Conservation (phyloP, 176 grass and related monocot genomes). For the Lolium multiflorum region DNA sequence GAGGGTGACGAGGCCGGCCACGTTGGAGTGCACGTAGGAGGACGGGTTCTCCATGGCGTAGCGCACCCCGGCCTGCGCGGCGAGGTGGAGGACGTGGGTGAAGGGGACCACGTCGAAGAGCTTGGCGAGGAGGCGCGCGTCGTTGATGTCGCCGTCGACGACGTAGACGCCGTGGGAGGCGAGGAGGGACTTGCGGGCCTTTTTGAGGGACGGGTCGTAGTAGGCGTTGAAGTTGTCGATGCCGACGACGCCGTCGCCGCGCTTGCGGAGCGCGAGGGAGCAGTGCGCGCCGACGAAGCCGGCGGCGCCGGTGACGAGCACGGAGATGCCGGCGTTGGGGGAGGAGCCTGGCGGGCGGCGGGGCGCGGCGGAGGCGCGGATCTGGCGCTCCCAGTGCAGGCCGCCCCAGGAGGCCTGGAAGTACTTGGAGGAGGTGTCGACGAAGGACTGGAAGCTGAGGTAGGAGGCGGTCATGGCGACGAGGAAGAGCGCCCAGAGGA, state of each 20-base stretch:
- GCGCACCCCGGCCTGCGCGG: constrained; percentile 88
- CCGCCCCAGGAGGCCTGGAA: constrained; percentile 82
- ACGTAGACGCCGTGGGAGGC: constrained; percentile 72
- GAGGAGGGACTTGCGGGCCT: constrained; percentile 69
- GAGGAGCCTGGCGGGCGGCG: constrained; percentile 20
- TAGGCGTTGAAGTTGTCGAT: constrained; percentile 95
- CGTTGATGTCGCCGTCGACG: constrained; percentile 93
- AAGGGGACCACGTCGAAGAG: constrained; percentile 81
- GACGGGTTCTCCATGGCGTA: constrained; percentile 91
- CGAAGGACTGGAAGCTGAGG: constrained; percentile 87
- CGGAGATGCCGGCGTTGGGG: constrained; percentile 41
- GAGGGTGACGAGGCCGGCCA: constrained; percentile 83
- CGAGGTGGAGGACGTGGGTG: constrained; percentile 88
- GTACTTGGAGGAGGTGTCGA: constrained; percentile 88
- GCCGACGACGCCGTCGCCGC: constrained; percentile 84
- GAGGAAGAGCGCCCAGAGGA: constrained; percentile 89
- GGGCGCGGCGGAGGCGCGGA: constrained; percentile 73
- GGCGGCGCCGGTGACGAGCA: constrained; percentile 72
- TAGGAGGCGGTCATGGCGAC: constrained; percentile 88
- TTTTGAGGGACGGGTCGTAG: constrained; percentile 85
- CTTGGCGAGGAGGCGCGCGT: constrained; percentile 68
- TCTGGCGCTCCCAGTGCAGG: constrained; percentile 89
- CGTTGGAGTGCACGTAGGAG: constrained; percentile 84
- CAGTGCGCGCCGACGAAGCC: constrained; percentile 83
- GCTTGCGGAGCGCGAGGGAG: constrained; percentile 71